Base-by-base conservation (phyloP, 2,329 filamentous ascomycete species). In the Stachybotrys elegans region DNA sequence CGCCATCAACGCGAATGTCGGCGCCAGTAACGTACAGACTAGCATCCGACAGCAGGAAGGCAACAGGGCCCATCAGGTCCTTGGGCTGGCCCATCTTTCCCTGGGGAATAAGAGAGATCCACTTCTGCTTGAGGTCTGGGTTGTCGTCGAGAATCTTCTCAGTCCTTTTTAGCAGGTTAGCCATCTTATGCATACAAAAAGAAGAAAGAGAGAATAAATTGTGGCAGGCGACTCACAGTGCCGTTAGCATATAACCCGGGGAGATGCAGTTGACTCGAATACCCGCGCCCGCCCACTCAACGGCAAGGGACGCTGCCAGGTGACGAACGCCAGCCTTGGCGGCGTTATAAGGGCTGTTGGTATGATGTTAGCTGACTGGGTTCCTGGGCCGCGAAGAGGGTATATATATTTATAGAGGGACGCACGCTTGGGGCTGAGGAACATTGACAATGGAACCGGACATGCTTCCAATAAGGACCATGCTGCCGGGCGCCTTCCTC, bases 391-490 rank as follows among this genome's bases (percentile, higher is more conserved):
- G n/a, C n/a, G n/a, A n/a, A n/a, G n/a, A n/a, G n/a, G n/a, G n/a
- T n/a, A n/a, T n/a, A n/a, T n/a, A n/a, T n/a, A n/a, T n/a, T n/a
- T n/a, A n/a, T n/a, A n/a, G n/a, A n/a, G n/a, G n/a, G n/a, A 64
- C 75, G 65, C 56, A 78, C 73, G 81, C 88, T 63, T 97, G 92
- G 1, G 89, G 90, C 66, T 97, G 92, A 14, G 92, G 92, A 8
- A 96, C 86, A 59, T 97, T 97, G 66, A 97, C 92, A 57, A 97
- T 91, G 44, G 84, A 71, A 36, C 91, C 92, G 42, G 86, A 91
- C 91, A 97, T 97, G 76, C 86, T 93, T 22, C 91, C 92, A 58
- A 95, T 93, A 72, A 95, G 86, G 56, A 96, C 88, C 63, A 97
- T 91, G 70, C 86, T 93, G 35, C 91, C 92, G 1, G 79, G 73